phyloP scores from a whole-genome alignment of 1,139 yeast genomes.

The Taphrina communis region DNA sequence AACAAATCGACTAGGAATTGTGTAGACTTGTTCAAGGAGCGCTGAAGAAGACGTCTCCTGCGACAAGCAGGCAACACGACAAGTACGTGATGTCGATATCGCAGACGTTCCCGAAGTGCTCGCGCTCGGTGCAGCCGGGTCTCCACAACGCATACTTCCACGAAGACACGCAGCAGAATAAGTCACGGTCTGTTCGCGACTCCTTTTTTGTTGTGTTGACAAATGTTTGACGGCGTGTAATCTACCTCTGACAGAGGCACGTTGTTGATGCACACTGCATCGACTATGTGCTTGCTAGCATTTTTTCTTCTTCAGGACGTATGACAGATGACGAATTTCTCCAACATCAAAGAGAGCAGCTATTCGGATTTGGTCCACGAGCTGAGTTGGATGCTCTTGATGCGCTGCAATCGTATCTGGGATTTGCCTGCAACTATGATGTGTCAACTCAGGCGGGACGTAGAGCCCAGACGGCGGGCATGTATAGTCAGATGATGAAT shows the following conservation, averaged over 20 bases:
- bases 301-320: not conserved
- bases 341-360: constrained; percentile 7
- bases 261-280: not conserved
- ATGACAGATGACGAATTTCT: constrained; percentile 19
- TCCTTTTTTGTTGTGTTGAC: no score
- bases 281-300: not conserved
- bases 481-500: constrained; percentile 1
- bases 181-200: no score
- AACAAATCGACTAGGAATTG: no score
- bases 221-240: not conserved
- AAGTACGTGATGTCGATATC: no score
- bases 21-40: no score
- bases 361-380: constrained; percentile 16
- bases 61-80: no score
- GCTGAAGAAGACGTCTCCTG: no score
- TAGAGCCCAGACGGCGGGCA: not conserved
- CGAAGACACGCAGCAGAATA: no score
- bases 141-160: no score
- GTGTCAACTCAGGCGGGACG: constrained; percentile 1
- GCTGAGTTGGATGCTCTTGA: constrained; percentile 16
- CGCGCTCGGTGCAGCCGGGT: no score
- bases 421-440: not conserved
- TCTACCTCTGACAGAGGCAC: not conserved
- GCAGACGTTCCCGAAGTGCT: no score
- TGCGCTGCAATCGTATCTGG: not conserved